A percentile compares a stretch with the other conserved stretches of the same genome.
phyloP scores from a whole-genome alignment of 2,329 filamentous ascomycete genomes.

The Xenosphaeropsis pyriputrescens region DNA sequence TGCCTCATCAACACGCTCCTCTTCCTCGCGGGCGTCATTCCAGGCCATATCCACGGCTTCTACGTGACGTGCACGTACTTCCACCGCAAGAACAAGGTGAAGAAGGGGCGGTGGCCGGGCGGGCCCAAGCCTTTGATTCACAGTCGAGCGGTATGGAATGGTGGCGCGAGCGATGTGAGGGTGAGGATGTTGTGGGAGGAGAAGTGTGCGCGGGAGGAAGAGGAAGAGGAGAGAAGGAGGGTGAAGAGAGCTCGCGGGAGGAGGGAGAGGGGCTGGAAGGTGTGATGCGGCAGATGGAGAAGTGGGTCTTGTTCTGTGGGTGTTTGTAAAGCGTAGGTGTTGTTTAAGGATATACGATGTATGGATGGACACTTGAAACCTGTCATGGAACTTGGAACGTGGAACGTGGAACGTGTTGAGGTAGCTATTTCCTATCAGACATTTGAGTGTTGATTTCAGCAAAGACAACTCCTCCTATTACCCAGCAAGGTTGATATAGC shows the following conservation, averaged over 20 bases:
- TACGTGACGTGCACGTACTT: neutral
- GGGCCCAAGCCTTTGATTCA: neutral
- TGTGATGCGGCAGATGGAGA: no score
- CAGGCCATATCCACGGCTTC: neutral
- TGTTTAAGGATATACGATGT: no score
- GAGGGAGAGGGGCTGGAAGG: neutral
- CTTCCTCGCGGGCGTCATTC: slow-evolving; percentile 9
- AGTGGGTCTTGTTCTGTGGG: no score
- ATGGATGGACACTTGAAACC: no score
- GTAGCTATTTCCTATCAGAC: no score
- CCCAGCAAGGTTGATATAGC: no score
- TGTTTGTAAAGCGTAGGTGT: no score
- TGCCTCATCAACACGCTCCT: slow-evolving; percentile 11
- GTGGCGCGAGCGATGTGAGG: slow-evolving; percentile 7
- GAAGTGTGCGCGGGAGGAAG: slow-evolving; percentile 1
- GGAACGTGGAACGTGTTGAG: no score
- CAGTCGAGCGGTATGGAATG: neutral
- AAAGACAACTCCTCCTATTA: no score
- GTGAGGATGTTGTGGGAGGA: slow-evolving; percentile 7
- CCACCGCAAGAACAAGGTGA: neutral
- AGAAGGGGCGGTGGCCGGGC: neutral
- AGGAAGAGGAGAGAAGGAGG: neutral
- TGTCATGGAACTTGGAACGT: no score
- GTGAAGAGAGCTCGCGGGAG: neutral
- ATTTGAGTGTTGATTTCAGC: no score